These are phyloP conservation scores for Candida suzukii DNA, from an alignment of 805 yeast species.

Conservation along the genomic window DNA sequence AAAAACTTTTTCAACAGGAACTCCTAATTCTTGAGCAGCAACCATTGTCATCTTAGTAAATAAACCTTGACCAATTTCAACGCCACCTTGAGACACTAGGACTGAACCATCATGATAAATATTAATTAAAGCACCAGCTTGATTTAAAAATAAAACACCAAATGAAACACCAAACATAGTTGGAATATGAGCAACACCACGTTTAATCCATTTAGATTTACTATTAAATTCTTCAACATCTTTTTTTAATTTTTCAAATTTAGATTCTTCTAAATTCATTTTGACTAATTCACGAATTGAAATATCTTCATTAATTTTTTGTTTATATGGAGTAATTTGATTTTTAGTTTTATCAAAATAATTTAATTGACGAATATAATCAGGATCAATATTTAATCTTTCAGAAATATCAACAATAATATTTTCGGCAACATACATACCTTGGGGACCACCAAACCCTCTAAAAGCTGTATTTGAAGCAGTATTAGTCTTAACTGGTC, in stretches of 20 bases:
- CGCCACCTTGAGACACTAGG: conserved; percentile 40
- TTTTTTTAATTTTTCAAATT: conserved; percentile 25
- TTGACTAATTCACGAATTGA: conserved; percentile 29
- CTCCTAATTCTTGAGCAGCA: conserved; percentile 35
- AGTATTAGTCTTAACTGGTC: conserved; percentile 35
- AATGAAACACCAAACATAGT: conserved; percentile 41
- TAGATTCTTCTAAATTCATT: conserved; percentile 27
- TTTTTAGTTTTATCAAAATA: conserved; percentile 24
- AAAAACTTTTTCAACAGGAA: conserved; percentile 33
- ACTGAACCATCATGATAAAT: conserved; percentile 41
- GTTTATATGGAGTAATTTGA: conserved; percentile 33
- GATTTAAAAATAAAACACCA: conserved; percentile 38
- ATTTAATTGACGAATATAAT: conserved; percentile 29
- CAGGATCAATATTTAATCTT: conserved; percentile 31
- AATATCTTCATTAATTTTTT: conserved; percentile 32
- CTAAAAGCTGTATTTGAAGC: conserved; percentile 44
- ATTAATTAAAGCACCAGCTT: conserved; percentile 41
- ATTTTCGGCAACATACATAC: conserved; percentile 36
- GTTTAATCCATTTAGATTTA: conserved; percentile 35
- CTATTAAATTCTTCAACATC: conserved; percentile 35
- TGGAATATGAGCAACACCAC: conserved; percentile 40
- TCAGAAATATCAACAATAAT: conserved; percentile 34
- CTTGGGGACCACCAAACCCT: conserved; percentile 46
- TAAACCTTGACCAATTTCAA: conserved; percentile 44
- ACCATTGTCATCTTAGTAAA: conserved; percentile 43